Percentiles rank a stretch among this genome's conserved stretches.
Conservation (phyloP, 495 filamentous ascomycete genomes). For the Cudoniella acicularis region DNA sequence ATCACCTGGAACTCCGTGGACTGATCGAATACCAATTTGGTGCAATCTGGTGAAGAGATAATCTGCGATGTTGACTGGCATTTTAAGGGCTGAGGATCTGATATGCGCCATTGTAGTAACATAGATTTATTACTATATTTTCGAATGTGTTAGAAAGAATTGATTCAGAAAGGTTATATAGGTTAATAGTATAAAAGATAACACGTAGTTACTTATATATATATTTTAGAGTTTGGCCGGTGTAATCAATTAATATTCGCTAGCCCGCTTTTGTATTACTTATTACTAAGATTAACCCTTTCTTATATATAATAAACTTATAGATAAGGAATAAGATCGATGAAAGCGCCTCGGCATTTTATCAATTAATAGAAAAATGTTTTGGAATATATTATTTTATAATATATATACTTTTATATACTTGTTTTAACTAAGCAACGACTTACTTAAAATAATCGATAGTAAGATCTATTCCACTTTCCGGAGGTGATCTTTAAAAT, state of each 20-base stretch:
- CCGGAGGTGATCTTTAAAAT: too few species aligned
- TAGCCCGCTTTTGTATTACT: neutral
- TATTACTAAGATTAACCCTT: too few species aligned
- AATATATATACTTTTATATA: too few species aligned
- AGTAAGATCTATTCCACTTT: too few species aligned
- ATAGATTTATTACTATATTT: neutral
- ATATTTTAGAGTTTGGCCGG: neutral
- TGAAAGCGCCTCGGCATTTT: too few species aligned
- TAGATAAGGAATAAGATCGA: too few species aligned
- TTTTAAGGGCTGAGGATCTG: constrained; percentile 27
- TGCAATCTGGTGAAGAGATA: constrained; percentile 71
- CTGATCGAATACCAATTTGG: constrained; percentile 63
- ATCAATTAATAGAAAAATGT: too few species aligned
- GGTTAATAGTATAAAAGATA: neutral
- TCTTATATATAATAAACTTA: too few species aligned
- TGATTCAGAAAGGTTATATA: neutral
- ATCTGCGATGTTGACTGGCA: constrained; percentile 46
- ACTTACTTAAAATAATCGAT: too few species aligned
- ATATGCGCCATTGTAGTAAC: constrained; percentile 15
- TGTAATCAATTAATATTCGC: neutral
- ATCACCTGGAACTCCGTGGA: constrained; percentile 74
- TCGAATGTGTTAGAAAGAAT: neutral
- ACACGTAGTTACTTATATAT: neutral
- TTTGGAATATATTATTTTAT: too few species aligned
- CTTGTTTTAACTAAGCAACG: too few species aligned